Evolutionary conservation across 768 basidiomycete genomes (phyloP), one percentile per base, ranked within the genome.

Genomic region (Amanita rimosa): DNA sequence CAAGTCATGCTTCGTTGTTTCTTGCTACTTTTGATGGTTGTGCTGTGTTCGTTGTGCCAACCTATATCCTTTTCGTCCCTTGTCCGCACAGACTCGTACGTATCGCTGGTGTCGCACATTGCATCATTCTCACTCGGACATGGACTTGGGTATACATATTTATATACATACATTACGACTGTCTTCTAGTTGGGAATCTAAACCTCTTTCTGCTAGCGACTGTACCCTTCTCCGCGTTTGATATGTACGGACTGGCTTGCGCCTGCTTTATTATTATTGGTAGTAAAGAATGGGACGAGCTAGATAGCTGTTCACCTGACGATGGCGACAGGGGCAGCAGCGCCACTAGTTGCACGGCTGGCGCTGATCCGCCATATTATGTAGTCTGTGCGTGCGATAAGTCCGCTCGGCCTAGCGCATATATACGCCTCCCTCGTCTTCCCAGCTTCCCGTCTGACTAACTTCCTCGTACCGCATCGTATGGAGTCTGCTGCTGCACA

Each of bases 131-230:
- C 40, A 41, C 41, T 43, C 26, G 41, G 41, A 43, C 41, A 43
- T 43, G 41, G 26, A 43, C 41, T 43, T 43, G 41, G 41, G 41
- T 43, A 43, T 43, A 29, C 26, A 14, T 43, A 43, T 43, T 43
- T 43, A 43, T 43, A 43, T 43, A 43, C 41, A n/a, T 42, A 42
- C 41, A 43, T 43, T 43, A 43, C 41, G 41, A 27, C 41, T 26
- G 16, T 43, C 16, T 43, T 43, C 41, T 43, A 17, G 41, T 43
- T 43, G 26, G 17, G 24, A 43, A 43, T 43, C 14, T 16, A 24
- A 43, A n/a, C 14, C 24, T n/a, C 27, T 43, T 16, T 43, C 10
- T n/a, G 7, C 40, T 41, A 41, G 40, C 21, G 17, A 19, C 21
- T 8, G 6, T 40, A 40, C 29, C 29, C 29, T 31, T 31, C 9